Evolutionary conservation across 2,329 filamentous ascomycete genomes (phyloP), one percentile per base, ranked within the genome.

Genomic region (Colletotrichum australisinense): DNA sequence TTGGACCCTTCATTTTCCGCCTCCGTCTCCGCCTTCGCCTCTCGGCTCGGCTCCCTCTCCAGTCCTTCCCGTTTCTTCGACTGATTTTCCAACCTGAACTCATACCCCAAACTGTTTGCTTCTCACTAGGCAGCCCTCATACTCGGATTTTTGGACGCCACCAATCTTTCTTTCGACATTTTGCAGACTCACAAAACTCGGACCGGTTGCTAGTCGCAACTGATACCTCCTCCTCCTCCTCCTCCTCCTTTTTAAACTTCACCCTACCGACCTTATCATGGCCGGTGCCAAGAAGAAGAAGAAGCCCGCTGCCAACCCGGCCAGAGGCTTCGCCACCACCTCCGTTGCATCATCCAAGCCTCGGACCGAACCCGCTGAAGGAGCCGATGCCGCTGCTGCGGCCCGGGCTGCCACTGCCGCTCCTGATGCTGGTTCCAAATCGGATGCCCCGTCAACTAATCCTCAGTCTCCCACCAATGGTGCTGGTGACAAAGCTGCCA

Each of bases 261-360:
- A 32, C 26, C 24, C 16, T 28, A 55, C 16, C 53, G 24, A 63
- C 35, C 35, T 14, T 32, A 65, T 75, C 76, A 96, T 96, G 94
- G 93, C 93, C 70, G 87, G 86, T 56, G 84, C 85, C 73, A 92
- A 94, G 84, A 98, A 97, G 86, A 98, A 98, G 86, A 97, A 95
- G 88, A 98, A 98, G 89, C 89, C 93, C 68, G 90, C 91, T 30
- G 90, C 93, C 38, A 98, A 98, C 83, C 94, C 95, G 73, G 95
- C 95, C 52, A 90, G 97, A 82, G 97, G 95, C 22, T 97, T 98
- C 84, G 95, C 96, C 76, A 99, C 97, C 5, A 97, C 94, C 14
- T 98, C 96, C 1, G 89, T 97, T 73, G 94, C 95, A 56, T 73
- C 71, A 5, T 97, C 95, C 28, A 97, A 95, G 78, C 88, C 91